phyloP scores from a whole-genome alignment of 2,329 filamentous ascomycete species.

The Monilinia vaccinii-corymbosi region DNA sequence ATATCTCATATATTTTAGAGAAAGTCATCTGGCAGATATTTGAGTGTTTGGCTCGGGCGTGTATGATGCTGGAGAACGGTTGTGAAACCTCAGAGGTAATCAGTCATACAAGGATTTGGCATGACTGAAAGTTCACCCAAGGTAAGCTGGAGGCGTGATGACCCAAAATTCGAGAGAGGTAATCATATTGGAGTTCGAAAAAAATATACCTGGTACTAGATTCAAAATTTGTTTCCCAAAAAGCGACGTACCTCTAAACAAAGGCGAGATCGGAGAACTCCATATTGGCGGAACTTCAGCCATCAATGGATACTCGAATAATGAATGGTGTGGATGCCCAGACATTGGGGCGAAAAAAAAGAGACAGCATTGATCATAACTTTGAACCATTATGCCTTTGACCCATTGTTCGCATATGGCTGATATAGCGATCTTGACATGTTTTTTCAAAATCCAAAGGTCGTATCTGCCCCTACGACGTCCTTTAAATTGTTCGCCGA shows the following conservation, averaged over 20 bases:
- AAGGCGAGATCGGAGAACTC: slow-evolving; percentile 62
- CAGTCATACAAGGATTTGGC: slow-evolving; percentile 2
- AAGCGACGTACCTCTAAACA: slow-evolving; percentile 50
- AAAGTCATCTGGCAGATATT: neutral
- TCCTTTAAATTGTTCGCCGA: neutral
- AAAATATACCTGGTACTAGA: slow-evolving; percentile 6
- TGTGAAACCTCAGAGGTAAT: neutral
- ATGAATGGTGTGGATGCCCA: slow-evolving; percentile 58
- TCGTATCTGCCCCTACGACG: neutral
- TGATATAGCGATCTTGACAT: neutral
- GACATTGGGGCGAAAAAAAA: neutral
- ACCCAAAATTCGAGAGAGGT: neutral
- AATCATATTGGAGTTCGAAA: slow-evolving; percentile 11
- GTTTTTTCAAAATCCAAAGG: neutral
- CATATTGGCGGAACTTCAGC: slow-evolving; percentile 73
- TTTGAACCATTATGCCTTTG: neutral
- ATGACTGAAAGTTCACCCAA: slow-evolving; percentile 11
- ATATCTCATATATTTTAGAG: neutral
- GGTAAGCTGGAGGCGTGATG: slow-evolving; percentile 2
- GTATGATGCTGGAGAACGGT: neutral
- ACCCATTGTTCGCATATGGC: neutral
- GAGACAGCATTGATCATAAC: neutral
- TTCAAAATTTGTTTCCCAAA: slow-evolving; percentile 1
- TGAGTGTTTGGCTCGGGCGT: neutral
- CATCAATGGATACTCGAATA: slow-evolving; percentile 54